Evolutionary conservation across 192 early-diverging fungal genomes (phyloP).

Genomic region (Coemansia sp.): DNA sequence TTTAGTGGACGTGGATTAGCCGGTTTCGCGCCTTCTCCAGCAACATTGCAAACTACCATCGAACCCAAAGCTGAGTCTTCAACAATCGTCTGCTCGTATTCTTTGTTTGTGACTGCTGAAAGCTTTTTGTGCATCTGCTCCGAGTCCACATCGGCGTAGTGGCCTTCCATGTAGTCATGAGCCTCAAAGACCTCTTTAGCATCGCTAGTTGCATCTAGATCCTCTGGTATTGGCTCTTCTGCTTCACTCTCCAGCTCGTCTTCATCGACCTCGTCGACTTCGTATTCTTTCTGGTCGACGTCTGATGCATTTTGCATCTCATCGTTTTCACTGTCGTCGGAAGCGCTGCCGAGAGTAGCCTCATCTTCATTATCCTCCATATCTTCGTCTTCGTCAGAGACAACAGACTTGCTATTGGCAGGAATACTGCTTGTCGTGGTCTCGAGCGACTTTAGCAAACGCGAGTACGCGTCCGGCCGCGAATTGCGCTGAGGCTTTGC

Average conservation of each 20-base stretch:
- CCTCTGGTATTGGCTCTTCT: not conserved
- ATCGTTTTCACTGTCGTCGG: conserved; percentile 23
- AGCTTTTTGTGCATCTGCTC: conserved; percentile 39
- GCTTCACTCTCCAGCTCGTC: conserved; percentile 6
- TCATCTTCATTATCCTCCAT: conserved; percentile 36
- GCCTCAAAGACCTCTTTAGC: conserved; percentile 19
- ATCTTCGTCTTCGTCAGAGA: conserved; percentile 45
- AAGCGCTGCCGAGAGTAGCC: conserved; percentile 36
- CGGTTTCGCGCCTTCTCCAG: conserved; percentile 19
- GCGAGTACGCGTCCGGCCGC: conserved; percentile 35
- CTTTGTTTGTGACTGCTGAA: conserved; percentile 42
- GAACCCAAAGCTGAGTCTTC: conserved; percentile 41
- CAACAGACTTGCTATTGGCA: conserved; percentile 4
- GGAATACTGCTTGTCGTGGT: not conserved
- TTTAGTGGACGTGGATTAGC: conserved; percentile 30
- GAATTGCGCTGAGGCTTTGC: conserved; percentile 11
- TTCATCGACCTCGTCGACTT: conserved; percentile 30
- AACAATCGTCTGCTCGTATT: conserved; percentile 29
- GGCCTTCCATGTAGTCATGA: conserved; percentile 39
- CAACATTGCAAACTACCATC: conserved; percentile 26
- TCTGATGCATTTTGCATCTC: not conserved
- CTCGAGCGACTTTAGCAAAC: conserved; percentile 34
- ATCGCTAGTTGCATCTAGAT: conserved; percentile 4
- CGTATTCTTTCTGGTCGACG: conserved; percentile 14
- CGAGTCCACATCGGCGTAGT: conserved; percentile 32